Evolutionary conservation across 257 asterid species (phyloP).

Genomic region (Plectranthus barbatus): DNA sequence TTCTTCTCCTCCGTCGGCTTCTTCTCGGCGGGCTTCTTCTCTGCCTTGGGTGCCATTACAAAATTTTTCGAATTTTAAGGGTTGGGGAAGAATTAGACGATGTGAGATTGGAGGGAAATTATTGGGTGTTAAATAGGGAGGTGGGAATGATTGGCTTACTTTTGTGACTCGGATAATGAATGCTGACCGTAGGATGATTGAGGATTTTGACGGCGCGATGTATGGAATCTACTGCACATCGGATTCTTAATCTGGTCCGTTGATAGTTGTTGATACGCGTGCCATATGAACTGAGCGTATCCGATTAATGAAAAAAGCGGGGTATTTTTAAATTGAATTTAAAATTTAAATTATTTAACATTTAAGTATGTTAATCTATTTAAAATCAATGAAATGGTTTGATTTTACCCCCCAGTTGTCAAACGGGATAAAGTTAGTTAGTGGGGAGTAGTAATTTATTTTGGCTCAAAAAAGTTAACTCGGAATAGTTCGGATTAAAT

Average conservation of each 20-base stretch:
- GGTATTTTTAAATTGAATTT: neutral
- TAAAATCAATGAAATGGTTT: too few species aligned
- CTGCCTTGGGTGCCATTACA: conserved; percentile 56
- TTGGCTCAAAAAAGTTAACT: too few species aligned
- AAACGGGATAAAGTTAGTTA: too few species aligned
- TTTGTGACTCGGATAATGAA: conserved; percentile 8
- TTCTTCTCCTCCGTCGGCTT: conserved; percentile 66
- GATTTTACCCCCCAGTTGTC: too few species aligned
- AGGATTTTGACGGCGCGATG: conserved; percentile 6
- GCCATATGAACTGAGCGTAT: conserved; percentile 8
- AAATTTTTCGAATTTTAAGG: neutral
- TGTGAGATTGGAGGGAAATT: neutral
- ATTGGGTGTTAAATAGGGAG: neutral
- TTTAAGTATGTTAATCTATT: too few species aligned
- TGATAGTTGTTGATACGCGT: neutral
- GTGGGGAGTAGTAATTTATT: too few species aligned
- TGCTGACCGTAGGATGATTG: neutral
- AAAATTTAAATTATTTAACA: too few species aligned
- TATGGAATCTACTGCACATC: neutral
- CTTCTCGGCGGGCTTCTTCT: conserved; percentile 56
- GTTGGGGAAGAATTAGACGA: neutral
- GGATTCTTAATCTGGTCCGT: neutral
- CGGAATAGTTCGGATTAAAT: too few species aligned
- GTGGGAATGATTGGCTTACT: conserved; percentile 10
- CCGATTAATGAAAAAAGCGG: neutral